These are phyloP conservation scores for Colletotrichum sp. DNA, from an alignment of 2,329 filamentous ascomycete species.

Conservation along the genomic window DNA sequence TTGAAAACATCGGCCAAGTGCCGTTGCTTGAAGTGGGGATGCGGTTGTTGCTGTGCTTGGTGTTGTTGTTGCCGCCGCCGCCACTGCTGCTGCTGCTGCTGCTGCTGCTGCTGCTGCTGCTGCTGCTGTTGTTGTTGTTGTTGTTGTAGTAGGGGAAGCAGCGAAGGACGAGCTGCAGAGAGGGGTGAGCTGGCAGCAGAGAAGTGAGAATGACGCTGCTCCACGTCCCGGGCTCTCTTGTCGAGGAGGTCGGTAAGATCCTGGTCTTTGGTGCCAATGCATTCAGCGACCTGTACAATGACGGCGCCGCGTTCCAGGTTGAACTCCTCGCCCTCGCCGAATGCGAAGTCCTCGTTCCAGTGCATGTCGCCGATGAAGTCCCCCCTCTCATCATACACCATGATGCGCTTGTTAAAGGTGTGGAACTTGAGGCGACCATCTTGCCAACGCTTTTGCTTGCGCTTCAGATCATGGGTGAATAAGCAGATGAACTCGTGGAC, in stretches of 20 bases:
- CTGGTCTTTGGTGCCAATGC: slow-evolving; percentile 74
- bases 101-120: neutral
- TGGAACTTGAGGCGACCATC: slow-evolving; percentile 90
- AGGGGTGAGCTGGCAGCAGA: slow-evolving; percentile 27
- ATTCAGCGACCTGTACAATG: slow-evolving; percentile 82
- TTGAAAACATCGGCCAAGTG: slow-evolving; percentile 61
- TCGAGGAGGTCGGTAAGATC: slow-evolving; percentile 79
- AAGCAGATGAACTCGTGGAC: slow-evolving; percentile 86
- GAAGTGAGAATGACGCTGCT: slow-evolving; percentile 45
- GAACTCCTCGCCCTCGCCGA: slow-evolving; percentile 84
- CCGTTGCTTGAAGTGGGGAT: slow-evolving; percentile 38
- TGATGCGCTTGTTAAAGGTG: slow-evolving; percentile 87
- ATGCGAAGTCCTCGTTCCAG: slow-evolving; percentile 71
- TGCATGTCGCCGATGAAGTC: slow-evolving; percentile 87
- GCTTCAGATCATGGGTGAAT: slow-evolving; percentile 82
- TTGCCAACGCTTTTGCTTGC: slow-evolving; percentile 93
- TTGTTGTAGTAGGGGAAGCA: slow-evolving; percentile 29
- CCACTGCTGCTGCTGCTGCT: neutral
- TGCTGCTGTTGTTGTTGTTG: neutral
- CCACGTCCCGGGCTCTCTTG: slow-evolving; percentile 66
- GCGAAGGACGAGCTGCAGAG: slow-evolving; percentile 25
- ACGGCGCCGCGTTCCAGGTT: slow-evolving; percentile 76
- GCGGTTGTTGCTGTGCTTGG: neutral
- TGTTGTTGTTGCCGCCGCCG: neutral
- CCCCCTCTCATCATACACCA: slow-evolving; percentile 85